Evolutionary conservation across 768 basidiomycete genomes (phyloP), one percentile per base, ranked within the genome.

Genomic region (Paxillus rubicundulus): DNA sequence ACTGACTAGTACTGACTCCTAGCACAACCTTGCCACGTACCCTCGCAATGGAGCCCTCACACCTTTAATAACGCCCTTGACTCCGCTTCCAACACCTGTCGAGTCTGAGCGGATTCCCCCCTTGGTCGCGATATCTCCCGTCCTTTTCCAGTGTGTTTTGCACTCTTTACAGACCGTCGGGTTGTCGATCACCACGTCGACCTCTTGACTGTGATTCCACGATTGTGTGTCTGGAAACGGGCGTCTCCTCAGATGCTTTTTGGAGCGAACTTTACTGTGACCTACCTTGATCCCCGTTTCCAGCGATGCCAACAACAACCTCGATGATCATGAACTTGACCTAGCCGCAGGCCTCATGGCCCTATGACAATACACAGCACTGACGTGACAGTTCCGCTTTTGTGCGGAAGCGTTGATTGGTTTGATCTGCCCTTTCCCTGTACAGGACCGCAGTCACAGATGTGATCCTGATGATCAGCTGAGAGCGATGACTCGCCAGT

Each of bases 141-240:
- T 85, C 82, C 36, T 73, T 69, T 39, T 72, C 62, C 49, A 71
- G 49, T 12, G 84, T 84, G 58, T 82, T 84, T 69, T 82, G 80
- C 84, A 82, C 50, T 81, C 82, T 34, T 66, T 58, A 45, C 81
- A 78, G 47, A 84, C 70, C 36, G 72, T 67, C n/a, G 72, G 66
- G 20, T 74, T 77, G 63, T 85, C 83, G 41, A 85, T 71, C 74
- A 86, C 78, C 52, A 85, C 69, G 63, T 89, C 87, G 58, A 82
- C 74, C 59, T 89, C 87, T 54, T 85, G 82, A 39, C 80, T 82
- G 65, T 89, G 87, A 71, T 77, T 86, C 85, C 85, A 87, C 5
- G 77, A 80, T 60, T 87, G 86, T 7, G 82, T 78, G 53, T 84
- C 83, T 76, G 60, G 13, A 8, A 30, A 27, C 9, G 16, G 36